phyloP scores from a whole-genome alignment of 2,329 filamentous ascomycete species.

The Colletotrichum tofieldiae region DNA sequence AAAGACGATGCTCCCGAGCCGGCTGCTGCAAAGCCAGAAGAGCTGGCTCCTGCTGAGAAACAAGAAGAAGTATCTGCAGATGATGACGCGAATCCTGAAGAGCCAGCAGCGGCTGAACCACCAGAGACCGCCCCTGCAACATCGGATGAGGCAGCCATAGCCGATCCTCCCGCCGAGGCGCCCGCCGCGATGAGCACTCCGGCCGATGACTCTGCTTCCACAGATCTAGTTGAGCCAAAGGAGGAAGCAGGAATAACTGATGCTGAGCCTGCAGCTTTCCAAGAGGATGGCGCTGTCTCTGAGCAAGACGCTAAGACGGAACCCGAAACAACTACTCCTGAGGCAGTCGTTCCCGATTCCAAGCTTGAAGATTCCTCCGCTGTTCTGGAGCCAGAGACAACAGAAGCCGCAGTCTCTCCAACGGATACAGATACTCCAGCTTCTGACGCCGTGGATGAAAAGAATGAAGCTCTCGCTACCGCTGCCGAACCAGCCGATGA shows the following conservation, averaged over 20 bases:
- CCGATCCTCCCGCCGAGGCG: conserved; percentile 6
- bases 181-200: background rate
- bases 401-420: background rate
- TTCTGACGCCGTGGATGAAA: background rate
- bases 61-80: background rate
- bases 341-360: background rate
- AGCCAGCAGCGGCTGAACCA: background rate
- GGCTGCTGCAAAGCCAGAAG: background rate
- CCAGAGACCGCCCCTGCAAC: background rate
- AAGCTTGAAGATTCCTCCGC: background rate
- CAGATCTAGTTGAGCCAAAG: background rate
- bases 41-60: background rate
- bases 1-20: background rate
- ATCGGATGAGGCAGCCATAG: background rate
- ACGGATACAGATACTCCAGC: background rate
- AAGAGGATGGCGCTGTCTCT: background rate
- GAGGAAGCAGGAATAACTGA: background rate
- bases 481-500: background rate
- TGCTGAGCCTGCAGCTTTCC: background rate
- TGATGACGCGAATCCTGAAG: background rate
- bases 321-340: background rate
- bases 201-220: background rate
- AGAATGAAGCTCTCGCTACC: background rate
- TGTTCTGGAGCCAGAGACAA: background rate
- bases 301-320: background rate